Base-by-base conservation (phyloP, 2,329 filamentous ascomycete genomes). In the Ophiostoma quercus region DNA sequence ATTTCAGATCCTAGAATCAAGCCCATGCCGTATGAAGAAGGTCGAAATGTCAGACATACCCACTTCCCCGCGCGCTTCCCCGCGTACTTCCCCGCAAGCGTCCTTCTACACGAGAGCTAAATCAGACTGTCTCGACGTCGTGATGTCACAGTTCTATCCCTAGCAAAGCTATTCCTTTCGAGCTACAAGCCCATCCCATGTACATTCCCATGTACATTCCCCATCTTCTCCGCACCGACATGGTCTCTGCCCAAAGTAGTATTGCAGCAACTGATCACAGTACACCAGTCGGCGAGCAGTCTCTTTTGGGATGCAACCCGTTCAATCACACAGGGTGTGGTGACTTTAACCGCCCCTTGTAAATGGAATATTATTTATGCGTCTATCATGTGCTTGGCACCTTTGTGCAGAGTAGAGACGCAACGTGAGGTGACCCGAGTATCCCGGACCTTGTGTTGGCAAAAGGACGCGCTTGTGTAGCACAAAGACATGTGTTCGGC, bases 61-160 rank as follows among this genome's bases (percentile, higher is more conserved):
- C 25, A 60, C 57, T 60, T 60, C 57, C 57, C 57, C 57, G 57
- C 57, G 22, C 51, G n/a, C 51, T 57, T 57, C 51, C n/a, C 51
- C 43, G 43, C 43, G 43, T 47, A 25, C 11, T 57, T 57, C 51
- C n/a, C 51, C 51, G n/a, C 22, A 57, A 22, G 22, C n/a, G 8
- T 29, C 5, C 3, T 41, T 12, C 39, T 3, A 41, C 12, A 41
- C 39, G 12, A 41, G 6, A 41, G 12, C 39, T 41, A 14, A 9
- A 41, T 41, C 39, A 41, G 11, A 14, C 11, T 41, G 39, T 41
- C 39, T 41, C 8, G 8, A 41, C 34, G 39, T 8, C 8, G 39
- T 41, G 39, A 41, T 41, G 39, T 41, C 39, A 41, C 39, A 41
- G 39, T 41, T 41, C 39, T 41, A 41, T 11, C 12, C 39, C 39